Conservation (phyloP, 106 monocot species). For the Allium fistulosum region DNA sequence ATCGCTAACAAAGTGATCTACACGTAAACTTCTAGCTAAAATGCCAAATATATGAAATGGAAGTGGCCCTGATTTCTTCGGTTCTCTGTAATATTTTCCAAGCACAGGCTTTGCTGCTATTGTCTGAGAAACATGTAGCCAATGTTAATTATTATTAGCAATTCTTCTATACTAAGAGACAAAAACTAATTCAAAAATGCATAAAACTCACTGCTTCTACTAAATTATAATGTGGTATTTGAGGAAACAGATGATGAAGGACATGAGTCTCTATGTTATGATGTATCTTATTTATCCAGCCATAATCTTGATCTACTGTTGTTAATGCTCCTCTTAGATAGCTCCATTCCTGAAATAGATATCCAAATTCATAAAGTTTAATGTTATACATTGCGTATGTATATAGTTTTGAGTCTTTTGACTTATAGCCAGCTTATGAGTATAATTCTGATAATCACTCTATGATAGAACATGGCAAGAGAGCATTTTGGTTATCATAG, state of each 20-base stretch:
- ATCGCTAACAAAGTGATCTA: slow-evolving; percentile 45
- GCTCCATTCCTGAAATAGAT: slow-evolving; percentile 39
- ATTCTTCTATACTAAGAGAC: too few relatives aligned
- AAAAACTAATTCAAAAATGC: background rate
- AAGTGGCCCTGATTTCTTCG: slow-evolving; percentile 29
- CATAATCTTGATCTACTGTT: slow-evolving; percentile 54
- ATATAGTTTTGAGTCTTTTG: too few relatives aligned
- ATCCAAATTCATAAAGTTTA: background rate
- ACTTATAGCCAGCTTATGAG: too few relatives aligned
- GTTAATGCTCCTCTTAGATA: slow-evolving; percentile 50
- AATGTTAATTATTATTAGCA: background rate
- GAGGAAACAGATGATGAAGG: slow-evolving; percentile 61
- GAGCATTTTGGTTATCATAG: too few relatives aligned
- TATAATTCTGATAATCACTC: too few relatives aligned
- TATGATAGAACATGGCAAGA: too few relatives aligned
- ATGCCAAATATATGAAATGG: slow-evolving; percentile 37
- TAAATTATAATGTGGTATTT: slow-evolving; percentile 65
- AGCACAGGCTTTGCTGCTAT: slow-evolving; percentile 44
- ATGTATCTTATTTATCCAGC: slow-evolving; percentile 68
- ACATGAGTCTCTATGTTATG: slow-evolving; percentile 62
- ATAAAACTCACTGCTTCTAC: slow-evolving; percentile 39
- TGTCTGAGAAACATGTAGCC: slow-evolving; percentile 22
- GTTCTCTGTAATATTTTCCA: slow-evolving; percentile 55
- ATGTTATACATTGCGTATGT: too few relatives aligned
- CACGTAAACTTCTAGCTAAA: slow-evolving; percentile 32